Conservation (phyloP, 306 rosid genomes). For the Citrullus colocynthis region DNA sequence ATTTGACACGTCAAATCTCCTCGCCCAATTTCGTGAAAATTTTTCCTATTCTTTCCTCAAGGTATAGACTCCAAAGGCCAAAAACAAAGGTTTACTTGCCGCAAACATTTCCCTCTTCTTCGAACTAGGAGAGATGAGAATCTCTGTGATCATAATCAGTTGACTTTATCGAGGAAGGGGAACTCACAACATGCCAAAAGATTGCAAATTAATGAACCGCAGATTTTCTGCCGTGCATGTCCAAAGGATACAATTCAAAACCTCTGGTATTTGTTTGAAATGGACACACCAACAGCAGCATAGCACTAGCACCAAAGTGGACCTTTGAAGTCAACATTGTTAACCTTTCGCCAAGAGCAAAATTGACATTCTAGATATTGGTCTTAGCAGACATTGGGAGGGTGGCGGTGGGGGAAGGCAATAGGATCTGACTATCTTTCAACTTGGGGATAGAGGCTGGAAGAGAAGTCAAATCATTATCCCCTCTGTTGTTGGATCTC, state of each 20-base stretch:
- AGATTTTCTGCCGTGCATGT: background rate
- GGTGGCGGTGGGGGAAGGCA: background rate
- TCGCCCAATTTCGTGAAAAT: background rate
- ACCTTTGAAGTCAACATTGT: background rate
- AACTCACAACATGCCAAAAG: background rate
- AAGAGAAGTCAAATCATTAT: background rate
- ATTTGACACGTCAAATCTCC: background rate
- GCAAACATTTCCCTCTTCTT: background rate
- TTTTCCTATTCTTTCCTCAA: background rate
- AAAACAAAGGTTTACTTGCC: background rate
- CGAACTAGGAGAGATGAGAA: background rate
- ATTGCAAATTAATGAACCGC: background rate
- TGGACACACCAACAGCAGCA: background rate
- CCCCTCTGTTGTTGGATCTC: background rate
- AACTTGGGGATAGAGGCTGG: background rate
- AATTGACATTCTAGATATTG: background rate
- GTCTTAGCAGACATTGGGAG: background rate
- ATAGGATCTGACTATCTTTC: background rate
- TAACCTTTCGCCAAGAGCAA: background rate
- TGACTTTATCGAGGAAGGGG: background rate
- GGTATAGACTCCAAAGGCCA: background rate
- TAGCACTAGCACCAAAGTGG: background rate
- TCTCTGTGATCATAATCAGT: background rate
- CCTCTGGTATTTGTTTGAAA: background rate
- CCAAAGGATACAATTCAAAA: background rate